These are phyloP conservation scores for Rosa multiflora DNA, from an alignment of 306 rosid genomes.

Conservation along the genomic window DNA sequence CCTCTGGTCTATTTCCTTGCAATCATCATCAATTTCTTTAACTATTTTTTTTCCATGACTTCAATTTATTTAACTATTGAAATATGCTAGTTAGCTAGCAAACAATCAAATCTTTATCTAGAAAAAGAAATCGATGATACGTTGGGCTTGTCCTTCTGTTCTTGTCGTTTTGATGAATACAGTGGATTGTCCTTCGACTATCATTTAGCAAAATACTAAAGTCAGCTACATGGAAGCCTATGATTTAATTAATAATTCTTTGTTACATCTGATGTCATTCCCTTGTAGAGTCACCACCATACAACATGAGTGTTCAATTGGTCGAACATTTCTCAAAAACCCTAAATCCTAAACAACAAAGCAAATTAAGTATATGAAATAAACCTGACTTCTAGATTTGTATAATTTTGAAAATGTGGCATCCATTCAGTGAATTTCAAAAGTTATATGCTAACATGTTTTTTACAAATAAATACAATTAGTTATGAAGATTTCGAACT, in stretches of 20 bases:
- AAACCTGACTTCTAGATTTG: neutral
- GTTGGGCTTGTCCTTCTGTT: neutral
- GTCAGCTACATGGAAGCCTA: neutral
- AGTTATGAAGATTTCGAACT: neutral
- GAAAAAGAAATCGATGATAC: neutral
- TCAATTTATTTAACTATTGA: neutral
- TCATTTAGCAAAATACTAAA: neutral
- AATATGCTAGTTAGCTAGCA: neutral
- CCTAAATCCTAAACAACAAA: neutral
- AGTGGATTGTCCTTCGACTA: neutral
- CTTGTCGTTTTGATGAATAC: neutral
- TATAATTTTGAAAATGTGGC: neutral
- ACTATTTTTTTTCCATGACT: neutral
- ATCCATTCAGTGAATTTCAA: neutral
- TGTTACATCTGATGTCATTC: neutral
- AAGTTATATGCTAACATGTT: neutral
- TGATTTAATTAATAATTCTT: neutral
- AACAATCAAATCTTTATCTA: constrained; percentile 7
- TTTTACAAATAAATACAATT: neutral
- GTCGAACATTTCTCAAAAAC: neutral
- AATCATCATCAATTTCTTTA: neutral
- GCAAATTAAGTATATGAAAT: neutral
- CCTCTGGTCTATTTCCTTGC: neutral
- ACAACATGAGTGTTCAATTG: neutral
- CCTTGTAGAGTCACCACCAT: neutral